Percentiles rank a stretch among this genome's conserved stretches.
These are phyloP conservation scores for Diaporthe vexans DNA, from an alignment of 2,329 filamentous ascomycete species.

Conservation along the genomic window DNA sequence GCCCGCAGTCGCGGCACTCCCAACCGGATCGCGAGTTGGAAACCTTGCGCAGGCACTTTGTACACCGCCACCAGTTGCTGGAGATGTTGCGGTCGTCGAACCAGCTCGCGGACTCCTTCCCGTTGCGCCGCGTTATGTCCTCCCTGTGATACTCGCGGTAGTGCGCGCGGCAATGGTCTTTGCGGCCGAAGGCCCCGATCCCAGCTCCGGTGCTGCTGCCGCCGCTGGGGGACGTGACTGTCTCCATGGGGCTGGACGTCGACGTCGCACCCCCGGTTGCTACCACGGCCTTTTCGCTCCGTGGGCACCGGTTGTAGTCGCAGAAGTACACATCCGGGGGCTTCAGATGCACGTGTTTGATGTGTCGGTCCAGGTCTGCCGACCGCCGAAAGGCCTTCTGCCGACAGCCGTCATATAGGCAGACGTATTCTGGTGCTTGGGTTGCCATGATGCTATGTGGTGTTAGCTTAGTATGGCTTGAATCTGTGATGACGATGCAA, in stretches of 20 bases:
- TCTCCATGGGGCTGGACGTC: not conserved
- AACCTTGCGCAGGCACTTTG: constrained; percentile 64
- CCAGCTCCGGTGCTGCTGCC: not conserved
- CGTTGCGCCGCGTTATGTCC: constrained; percentile 64
- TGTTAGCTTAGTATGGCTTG: constrained; percentile 6
- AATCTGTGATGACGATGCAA: too few relatives aligned
- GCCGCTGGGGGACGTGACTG: not conserved
- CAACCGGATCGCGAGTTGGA: constrained; percentile 56
- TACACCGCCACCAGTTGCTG: constrained; percentile 67
- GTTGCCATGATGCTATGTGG: not conserved
- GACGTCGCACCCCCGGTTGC: not conserved
- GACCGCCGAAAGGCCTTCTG: constrained; percentile 63
- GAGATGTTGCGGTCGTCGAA: constrained; percentile 55
- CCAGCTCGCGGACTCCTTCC: constrained; percentile 51
- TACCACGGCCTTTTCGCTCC: constrained; percentile 48
- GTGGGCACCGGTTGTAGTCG: constrained; percentile 65
- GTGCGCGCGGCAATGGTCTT: constrained; percentile 71
- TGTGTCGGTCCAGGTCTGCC: constrained; percentile 69
- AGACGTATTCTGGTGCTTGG: constrained; percentile 48
- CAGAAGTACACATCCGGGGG: constrained; percentile 62
- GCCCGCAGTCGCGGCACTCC: constrained; percentile 63
- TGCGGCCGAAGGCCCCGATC: constrained; percentile 64
- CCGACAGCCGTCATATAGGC: constrained; percentile 58
- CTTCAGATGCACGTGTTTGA: constrained; percentile 62
- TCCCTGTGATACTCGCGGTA: constrained; percentile 69